Evolutionary conservation across 2,329 filamentous ascomycete species (phyloP).

Genomic region (Phyllosticta citrichinensis): DNA sequence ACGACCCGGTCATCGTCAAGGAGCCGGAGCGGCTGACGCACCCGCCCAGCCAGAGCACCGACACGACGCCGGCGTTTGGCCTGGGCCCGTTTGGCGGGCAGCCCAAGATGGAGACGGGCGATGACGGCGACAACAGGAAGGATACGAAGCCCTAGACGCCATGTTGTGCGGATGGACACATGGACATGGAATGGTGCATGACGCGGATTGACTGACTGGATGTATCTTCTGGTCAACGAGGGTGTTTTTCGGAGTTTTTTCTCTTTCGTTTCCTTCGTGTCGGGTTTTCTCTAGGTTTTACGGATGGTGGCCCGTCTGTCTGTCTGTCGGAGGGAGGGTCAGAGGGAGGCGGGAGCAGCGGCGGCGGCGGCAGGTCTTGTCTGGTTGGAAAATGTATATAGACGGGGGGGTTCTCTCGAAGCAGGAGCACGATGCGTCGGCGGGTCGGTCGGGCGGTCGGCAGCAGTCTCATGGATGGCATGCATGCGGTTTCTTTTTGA

Average conservation of each 20-base stretch:
- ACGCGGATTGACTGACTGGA: not conserved
- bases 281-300: too few relatives aligned
- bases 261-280: too few relatives aligned
- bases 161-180: not conserved
- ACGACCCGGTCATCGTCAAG: constrained; percentile 35
- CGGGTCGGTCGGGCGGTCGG: too few relatives aligned
- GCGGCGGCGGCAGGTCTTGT: too few relatives aligned
- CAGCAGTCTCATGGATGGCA: too few relatives aligned
- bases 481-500: too few relatives aligned
- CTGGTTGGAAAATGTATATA: too few relatives aligned
- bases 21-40: constrained; percentile 17
- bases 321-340: too few relatives aligned
- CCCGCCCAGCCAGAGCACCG: constrained; percentile 34
- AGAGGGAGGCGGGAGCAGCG: too few relatives aligned
- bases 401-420: too few relatives aligned
- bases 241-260: not conserved
- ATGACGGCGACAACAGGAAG: constrained; percentile 9
- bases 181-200: not conserved
- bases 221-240: not conserved
- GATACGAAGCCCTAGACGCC: constrained; percentile 3
- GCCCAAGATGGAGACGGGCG: constrained; percentile 19
- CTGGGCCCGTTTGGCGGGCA: constrained; percentile 34
- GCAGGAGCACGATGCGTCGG: too few relatives aligned
- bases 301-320: too few relatives aligned
- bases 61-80: constrained; percentile 35